Conservation (phyloP, 306 rosid species). For the Ammopiptanthus mongolicus region DNA sequence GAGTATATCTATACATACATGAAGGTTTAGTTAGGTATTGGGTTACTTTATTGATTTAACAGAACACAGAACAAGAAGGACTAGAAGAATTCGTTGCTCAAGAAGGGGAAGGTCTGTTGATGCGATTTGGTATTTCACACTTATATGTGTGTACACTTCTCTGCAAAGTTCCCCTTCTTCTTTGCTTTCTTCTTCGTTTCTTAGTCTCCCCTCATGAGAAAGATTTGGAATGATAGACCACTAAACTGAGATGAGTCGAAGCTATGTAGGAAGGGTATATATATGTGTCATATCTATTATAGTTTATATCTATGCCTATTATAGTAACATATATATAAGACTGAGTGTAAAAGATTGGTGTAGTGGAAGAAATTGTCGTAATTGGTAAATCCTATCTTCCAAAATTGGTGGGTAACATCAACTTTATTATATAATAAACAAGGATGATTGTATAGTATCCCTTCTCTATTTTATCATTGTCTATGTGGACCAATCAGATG, state of each 20-base stretch:
- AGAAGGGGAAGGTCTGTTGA: too few species aligned
- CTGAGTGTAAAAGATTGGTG: background rate
- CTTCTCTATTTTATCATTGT: too few species aligned
- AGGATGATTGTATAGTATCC: too few species aligned
- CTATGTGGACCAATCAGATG: too few species aligned
- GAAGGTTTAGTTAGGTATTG: too few species aligned
- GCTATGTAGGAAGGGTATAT: background rate
- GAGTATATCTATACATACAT: slow-evolving; percentile 8
- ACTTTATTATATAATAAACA: background rate
- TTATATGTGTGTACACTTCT: background rate
- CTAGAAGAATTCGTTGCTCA: too few species aligned
- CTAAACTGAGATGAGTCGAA: background rate
- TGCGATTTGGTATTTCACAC: background rate
- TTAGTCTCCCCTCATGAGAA: background rate
- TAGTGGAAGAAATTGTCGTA: slow-evolving; percentile 17
- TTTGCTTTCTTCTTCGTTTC: background rate
- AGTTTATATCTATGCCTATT: background rate
- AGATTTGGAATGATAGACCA: background rate
- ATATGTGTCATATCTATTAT: background rate
- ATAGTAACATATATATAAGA: background rate
- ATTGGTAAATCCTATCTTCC: background rate
- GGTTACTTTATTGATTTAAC: too few species aligned
- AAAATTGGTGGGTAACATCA: background rate
- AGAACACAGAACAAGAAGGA: too few species aligned
- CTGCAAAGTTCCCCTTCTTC: background rate